Percentiles rank a stretch among this genome's conserved stretches.
Evolutionary conservation across 169 alveolate genomes (phyloP).

Genomic region (Ichthyophthirius multifiliis): DNA sequence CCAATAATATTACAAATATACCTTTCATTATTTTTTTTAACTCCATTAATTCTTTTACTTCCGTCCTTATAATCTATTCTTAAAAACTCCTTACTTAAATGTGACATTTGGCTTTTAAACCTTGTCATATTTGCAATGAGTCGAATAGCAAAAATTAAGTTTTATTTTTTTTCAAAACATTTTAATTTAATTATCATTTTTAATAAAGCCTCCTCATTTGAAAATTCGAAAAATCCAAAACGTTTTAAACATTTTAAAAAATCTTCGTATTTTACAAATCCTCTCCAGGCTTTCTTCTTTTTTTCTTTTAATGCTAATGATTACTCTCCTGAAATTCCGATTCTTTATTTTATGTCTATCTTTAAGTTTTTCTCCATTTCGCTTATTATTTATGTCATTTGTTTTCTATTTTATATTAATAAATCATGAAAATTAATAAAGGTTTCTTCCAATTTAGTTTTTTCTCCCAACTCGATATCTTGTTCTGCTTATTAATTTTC

Average conservation of each 20-base stretch:
- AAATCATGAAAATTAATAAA: slow-evolving; percentile 1
- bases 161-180: not conserved
- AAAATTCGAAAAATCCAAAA: not conserved
- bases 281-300: not conserved
- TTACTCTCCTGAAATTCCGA: not conserved
- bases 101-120: not conserved
- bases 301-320: not conserved
- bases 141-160: not conserved
- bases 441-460: not conserved
- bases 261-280: slow-evolving; percentile 11
- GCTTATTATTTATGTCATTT: not conserved
- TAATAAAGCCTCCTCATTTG: not conserved
- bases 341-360: not conserved
- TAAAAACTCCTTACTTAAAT: not conserved
- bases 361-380: not conserved
- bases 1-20: not conserved
- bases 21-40: not conserved
- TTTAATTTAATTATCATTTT: not conserved
- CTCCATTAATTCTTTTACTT: not conserved
- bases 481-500: not conserved
- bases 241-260: not conserved
- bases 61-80: not conserved
- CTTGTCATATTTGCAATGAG: not conserved
- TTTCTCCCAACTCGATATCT: not conserved
- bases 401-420: not conserved